These are phyloP conservation scores for Antitrichia curtipendula DNA, from an alignment of 225 moss, liverwort and hornwort species.

Conservation along the genomic window DNA sequence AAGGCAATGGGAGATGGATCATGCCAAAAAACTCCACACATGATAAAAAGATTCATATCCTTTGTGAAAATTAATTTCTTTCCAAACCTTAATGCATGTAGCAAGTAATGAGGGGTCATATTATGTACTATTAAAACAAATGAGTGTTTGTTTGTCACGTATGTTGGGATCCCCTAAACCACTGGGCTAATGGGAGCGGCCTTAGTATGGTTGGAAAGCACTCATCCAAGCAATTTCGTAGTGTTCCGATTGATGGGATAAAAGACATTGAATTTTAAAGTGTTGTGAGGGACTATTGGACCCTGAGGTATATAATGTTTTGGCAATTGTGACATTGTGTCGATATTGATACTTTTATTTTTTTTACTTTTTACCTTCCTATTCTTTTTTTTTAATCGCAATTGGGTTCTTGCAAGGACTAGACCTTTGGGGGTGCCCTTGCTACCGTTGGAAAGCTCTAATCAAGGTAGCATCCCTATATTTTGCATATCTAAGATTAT, in stretches of 20 bases:
- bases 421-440: accelerated
- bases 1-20: background rate
- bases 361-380: too few relatives aligned
- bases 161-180: too few relatives aligned
- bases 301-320: background rate
- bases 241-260: accelerated
- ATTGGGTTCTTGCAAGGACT: background rate
- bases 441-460: accelerated
- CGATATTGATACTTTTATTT: too few relatives aligned
- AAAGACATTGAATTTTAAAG: background rate
- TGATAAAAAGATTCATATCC: background rate
- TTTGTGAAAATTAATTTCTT: background rate
- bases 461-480: accelerated
- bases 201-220: accelerated
- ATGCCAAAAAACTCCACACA: too few relatives aligned
- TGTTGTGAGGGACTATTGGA: background rate
- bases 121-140: too few relatives aligned
- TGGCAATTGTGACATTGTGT: background rate
- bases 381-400: too few relatives aligned
- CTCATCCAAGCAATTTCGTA: accelerated
- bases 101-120: too few relatives aligned
- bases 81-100: background rate
- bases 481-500: background rate
- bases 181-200: accelerated
- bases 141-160: background rate